A percentile compares a stretch with the other conserved stretches of the same genome.
Evolutionary conservation across 345 rosid genomes (phyloP).

Genomic region (Euphorbia peplus): DNA sequence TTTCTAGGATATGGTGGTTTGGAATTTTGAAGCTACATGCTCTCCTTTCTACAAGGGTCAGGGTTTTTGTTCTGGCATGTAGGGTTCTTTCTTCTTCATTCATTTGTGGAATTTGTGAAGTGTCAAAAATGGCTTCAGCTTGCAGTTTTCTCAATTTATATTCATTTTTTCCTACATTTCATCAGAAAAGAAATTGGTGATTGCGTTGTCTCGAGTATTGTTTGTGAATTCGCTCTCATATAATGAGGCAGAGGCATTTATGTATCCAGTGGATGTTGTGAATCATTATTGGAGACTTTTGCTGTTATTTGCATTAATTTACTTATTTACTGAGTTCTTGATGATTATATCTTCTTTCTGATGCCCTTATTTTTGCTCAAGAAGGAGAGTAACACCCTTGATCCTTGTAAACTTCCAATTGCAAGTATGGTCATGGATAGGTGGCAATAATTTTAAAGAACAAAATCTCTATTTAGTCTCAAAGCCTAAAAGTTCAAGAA

Average conservation of each 20-base stretch:
- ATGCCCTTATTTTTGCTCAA: too few species aligned
- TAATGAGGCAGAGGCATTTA: not conserved
- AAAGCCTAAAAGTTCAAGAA: too few species aligned
- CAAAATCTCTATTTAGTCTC: too few species aligned
- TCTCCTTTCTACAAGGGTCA: conserved; percentile 30
- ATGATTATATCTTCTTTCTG: too few species aligned
- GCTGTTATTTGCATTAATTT: too few species aligned
- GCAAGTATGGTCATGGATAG: too few species aligned
- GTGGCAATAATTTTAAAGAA: too few species aligned
- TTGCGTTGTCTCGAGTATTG: not conserved
- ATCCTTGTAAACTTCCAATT: too few species aligned
- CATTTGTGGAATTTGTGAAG: conserved; percentile 17
- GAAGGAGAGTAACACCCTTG: too few species aligned
- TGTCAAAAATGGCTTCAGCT: conserved; percentile 3
- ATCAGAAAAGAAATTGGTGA: conserved; percentile 3
- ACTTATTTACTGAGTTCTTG: too few species aligned
- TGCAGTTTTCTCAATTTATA: conserved; percentile 7
- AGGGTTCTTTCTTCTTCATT: conserved; percentile 26
- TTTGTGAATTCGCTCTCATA: not conserved
- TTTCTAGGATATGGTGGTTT: not conserved
- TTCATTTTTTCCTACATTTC: not conserved
- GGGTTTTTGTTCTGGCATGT: conserved; percentile 43
- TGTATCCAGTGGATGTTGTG: not conserved
- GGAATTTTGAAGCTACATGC: conserved; percentile 10
- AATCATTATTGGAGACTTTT: not conserved